Conservation (phyloP, 2,329 filamentous ascomycete species). For the Hypoxylon sp. region DNA sequence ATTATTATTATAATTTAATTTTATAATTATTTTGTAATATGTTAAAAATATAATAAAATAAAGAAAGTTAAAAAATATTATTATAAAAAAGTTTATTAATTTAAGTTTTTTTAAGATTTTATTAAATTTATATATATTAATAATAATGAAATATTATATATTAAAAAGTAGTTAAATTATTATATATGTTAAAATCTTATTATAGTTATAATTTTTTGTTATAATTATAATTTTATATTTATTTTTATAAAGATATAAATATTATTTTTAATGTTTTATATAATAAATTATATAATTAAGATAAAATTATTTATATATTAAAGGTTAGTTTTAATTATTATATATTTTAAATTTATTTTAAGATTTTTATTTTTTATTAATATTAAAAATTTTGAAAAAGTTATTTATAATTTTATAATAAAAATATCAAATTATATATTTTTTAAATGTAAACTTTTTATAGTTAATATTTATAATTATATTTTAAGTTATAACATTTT, state of each 20-base stretch:
- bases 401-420: neutral
- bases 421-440: neutral
- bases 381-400: neutral
- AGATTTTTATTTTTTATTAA: neutral
- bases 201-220: neutral
- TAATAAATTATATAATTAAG: neutral
- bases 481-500: neutral
- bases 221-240: neutral
- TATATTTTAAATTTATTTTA: too few relatives aligned
- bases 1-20: too few relatives aligned
- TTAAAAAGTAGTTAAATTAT: neutral
- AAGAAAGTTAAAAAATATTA: too few relatives aligned
- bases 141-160: neutral
- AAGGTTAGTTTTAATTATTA: neutral
- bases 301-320: neutral
- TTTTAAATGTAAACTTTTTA: neutral
- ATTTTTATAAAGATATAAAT: neutral
- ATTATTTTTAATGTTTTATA: neutral
- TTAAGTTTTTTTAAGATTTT: too few relatives aligned
- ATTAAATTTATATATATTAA: too few relatives aligned
- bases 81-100: too few relatives aligned
- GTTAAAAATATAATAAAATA: too few relatives aligned
- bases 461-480: neutral
- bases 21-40: too few relatives aligned
- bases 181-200: neutral